Base-by-base conservation (phyloP, 2,329 filamentous ascomycete genomes). In the Aspergillus fischeri region DNA sequence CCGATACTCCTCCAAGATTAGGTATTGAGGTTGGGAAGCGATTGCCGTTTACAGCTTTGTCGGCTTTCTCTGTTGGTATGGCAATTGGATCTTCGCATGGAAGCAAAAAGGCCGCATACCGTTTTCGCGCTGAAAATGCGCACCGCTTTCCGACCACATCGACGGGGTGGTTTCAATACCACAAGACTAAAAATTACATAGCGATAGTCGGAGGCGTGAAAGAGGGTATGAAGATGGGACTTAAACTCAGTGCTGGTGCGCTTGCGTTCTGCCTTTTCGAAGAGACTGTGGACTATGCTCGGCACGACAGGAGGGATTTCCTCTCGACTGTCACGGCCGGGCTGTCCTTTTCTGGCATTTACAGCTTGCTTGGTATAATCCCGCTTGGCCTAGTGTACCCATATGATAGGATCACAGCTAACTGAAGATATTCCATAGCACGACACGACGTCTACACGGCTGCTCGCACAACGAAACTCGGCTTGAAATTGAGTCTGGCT, bases 121-220 rank as follows among this genome's bases (percentile, higher is more conserved):
- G 89, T 42, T 99, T 97, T 78, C 88, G 93, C 55, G 94, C 94
- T 59, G 94, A 99, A 76, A 96, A 99, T 71, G 92, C 94, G 1
- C 94, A 99, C 80, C 90, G 93, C 63, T 86, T 97, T 60, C 94
- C 94, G 21, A 86, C 85, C 3, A 87, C 87, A 1, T 87, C 90
- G 27, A 85, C 87, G 2, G 93, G 92, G 20, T 99, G 94, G 94
- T 99, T 93, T 72, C 84, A 97, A n/a, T 99, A 99, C 75, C 93
- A 97, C 80, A 97, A 97, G 77, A 91, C 86, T 71, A 97, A 97
- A 76, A 97, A 96, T 75, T 97, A 99, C 78, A 86, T 91, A 67
- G 83, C 89, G 52, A 87, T 90, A 67, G 82, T 89, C 24, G 90
- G 89, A 5, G 93, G 89, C 0, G 78, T 95, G 20, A 85, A 85